A percentile compares a stretch with the other conserved stretches of the same genome.
Evolutionary conservation across 805 yeast species (phyloP).

Genomic region (Sporopachydermia quercuum): DNA sequence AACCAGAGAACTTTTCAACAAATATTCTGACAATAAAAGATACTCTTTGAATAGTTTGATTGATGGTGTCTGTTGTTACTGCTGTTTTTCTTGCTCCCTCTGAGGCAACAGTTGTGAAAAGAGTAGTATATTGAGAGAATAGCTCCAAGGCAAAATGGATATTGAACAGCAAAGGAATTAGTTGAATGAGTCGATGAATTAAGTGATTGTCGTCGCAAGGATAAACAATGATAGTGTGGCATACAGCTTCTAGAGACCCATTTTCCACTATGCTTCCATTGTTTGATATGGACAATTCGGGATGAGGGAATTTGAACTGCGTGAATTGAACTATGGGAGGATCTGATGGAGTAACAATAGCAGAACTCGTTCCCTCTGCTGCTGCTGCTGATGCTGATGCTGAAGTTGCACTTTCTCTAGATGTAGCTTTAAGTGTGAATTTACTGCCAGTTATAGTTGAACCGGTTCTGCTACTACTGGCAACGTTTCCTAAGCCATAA

Average conservation of each 20-base stretch:
- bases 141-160: constrained; percentile 27
- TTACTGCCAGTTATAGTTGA: constrained; percentile 3
- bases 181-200: constrained; percentile 28
- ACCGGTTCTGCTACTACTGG: background rate
- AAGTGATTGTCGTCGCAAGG: constrained; percentile 25
- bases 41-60: constrained; percentile 34
- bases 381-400: background rate
- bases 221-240: constrained; percentile 57
- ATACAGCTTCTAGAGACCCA: constrained; percentile 56
- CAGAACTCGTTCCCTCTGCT: background rate
- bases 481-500: too few relatives aligned
- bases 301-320: constrained; percentile 43
- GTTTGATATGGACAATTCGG: constrained; percentile 37
- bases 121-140: constrained; percentile 27
- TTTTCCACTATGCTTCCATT: constrained; percentile 28
- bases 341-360: background rate
- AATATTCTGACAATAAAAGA: constrained; percentile 40
- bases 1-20: constrained; percentile 48
- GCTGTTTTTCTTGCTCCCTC: too few relatives aligned
- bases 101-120: constrained; percentile 17
- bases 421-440: constrained; percentile 1
- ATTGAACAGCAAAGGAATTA: constrained; percentile 42
- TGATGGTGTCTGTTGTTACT: constrained; percentile 19
- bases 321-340: background rate
- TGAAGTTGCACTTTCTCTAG: background rate